Percentiles rank a stretch among this genome's conserved stretches.
phyloP scores from a whole-genome alignment of 2,329 filamentous ascomycete species.

The Chaetomiaceae sp. region DNA sequence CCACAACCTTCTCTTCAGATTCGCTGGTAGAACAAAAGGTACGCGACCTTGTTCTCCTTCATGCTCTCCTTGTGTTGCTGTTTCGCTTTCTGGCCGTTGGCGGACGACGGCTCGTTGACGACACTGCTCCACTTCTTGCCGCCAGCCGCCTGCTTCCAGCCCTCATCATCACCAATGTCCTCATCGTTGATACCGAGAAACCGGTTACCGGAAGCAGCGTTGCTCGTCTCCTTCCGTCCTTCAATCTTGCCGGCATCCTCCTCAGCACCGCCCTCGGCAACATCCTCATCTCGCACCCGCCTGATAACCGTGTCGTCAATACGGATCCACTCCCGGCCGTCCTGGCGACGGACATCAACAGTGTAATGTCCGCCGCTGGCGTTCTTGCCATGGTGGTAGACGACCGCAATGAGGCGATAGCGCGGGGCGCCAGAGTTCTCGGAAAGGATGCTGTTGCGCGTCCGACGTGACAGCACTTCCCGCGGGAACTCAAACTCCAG shows the following conservation, averaged over 20 bases:
- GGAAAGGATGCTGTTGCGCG: conserved; percentile 59
- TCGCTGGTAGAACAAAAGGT: conserved; percentile 90
- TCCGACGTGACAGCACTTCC: conserved; percentile 77
- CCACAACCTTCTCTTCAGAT: conserved; percentile 40
- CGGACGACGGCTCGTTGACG: conserved; percentile 59
- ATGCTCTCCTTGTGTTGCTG: conserved; percentile 59
- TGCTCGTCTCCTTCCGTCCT: conserved; percentile 55
- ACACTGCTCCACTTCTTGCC: conserved; percentile 70
- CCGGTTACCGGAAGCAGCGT: conserved; percentile 55
- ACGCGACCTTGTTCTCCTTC: conserved; percentile 95
- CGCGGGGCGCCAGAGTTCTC: conserved; percentile 68
- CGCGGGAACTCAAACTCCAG: conserved; percentile 90
- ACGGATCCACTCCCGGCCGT: conserved; percentile 92
- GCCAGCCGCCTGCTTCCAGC: conserved; percentile 81
- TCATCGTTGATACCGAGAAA: conserved; percentile 68
- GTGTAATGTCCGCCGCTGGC: conserved; percentile 96
- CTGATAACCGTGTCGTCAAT: conserved; percentile 91
- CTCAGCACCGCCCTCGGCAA: conserved; percentile 78
- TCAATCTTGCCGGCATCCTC: conserved; percentile 65
- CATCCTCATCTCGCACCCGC: conserved; percentile 79
- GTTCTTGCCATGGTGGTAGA: conserved; percentile 97
- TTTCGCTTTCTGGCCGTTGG: conserved; percentile 47
- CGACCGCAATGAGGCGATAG: conserved; percentile 82
- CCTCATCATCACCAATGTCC: conserved; percentile 61
- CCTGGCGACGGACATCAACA: conserved; percentile 91